phyloP scores from a whole-genome alignment of 1,284 basidiomycete species.

The Meripilus lineatus region DNA sequence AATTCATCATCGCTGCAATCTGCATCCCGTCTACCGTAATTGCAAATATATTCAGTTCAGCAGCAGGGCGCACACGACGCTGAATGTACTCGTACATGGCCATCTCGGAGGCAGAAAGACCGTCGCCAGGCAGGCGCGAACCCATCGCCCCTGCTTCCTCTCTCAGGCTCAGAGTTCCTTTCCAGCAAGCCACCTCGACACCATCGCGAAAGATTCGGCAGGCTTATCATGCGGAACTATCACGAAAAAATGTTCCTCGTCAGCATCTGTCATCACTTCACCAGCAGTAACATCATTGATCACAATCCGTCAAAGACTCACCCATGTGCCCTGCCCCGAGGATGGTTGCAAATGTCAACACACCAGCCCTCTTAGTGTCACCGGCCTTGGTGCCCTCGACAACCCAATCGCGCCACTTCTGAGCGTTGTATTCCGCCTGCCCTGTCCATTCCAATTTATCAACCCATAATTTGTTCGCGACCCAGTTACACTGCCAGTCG shows the following conservation, averaged over 20 bases:
- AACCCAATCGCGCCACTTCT: constrained; percentile 55
- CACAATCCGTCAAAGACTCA: constrained; percentile 30
- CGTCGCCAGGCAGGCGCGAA: no score
- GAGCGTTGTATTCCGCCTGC: constrained; percentile 42
- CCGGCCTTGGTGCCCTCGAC: constrained; percentile 52
- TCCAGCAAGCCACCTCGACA: constrained; percentile 53
- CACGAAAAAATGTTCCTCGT: no score
- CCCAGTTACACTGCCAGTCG: constrained; percentile 80
- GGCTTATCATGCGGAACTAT: constrained; percentile 70
- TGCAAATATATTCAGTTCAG: no score
- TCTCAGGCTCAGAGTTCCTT: constrained; percentile 39
- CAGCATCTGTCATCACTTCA: constrained; percentile 20
- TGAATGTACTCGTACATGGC: no score
- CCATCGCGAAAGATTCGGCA: constrained; percentile 48
- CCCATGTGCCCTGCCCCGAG: constrained; percentile 65
- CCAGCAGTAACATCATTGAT: constrained; percentile 8
- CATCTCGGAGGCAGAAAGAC: no score
- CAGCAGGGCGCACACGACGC: no score
- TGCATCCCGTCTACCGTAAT: no score
- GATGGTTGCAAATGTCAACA: constrained; percentile 65
- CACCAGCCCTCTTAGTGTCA: constrained; percentile 54
- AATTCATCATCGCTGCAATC: no score
- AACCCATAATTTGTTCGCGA: constrained; percentile 72
- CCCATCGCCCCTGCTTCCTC: no score
- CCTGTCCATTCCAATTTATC: constrained; percentile 73